phyloP scores from a whole-genome alignment of 306 rosid species.

The Malus asiatica region DNA sequence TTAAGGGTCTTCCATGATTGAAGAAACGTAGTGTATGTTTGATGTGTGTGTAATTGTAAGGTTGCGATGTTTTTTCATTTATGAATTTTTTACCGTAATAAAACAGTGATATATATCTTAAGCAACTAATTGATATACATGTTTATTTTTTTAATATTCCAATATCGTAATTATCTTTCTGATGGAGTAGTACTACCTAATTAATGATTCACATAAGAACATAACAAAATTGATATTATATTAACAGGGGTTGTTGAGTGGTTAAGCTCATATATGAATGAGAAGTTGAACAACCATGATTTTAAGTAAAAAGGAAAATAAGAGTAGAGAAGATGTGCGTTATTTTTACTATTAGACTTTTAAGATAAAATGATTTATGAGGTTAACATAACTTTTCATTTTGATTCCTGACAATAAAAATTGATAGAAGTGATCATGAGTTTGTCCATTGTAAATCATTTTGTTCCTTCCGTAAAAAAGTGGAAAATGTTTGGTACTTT shows the following conservation, averaged over 20 bases:
- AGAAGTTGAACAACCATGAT: constrained; percentile 9
- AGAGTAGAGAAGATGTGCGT: not conserved
- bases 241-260: constrained; percentile 3
- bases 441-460: no score
- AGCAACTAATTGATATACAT: not conserved
- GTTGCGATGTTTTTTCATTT: no score
- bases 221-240: not conserved
- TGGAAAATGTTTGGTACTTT: not conserved
- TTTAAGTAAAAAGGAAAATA: not conserved
- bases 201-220: not conserved
- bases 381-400: no score
- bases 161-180: not conserved
- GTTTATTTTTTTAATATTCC: not conserved
- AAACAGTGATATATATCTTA: no score
- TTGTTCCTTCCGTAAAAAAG: no score
- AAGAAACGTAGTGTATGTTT: no score
- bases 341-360: not conserved
- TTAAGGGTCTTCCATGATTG: no score
- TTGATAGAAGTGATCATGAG: no score
- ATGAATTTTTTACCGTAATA: no score
- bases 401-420: no score
- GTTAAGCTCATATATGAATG: not conserved
- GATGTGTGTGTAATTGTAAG: no score
- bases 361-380: no score
- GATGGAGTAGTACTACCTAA: not conserved